phyloP scores from a whole-genome alignment of 73 alveolate species.

The Tetrahymena malaccensis region DNA sequence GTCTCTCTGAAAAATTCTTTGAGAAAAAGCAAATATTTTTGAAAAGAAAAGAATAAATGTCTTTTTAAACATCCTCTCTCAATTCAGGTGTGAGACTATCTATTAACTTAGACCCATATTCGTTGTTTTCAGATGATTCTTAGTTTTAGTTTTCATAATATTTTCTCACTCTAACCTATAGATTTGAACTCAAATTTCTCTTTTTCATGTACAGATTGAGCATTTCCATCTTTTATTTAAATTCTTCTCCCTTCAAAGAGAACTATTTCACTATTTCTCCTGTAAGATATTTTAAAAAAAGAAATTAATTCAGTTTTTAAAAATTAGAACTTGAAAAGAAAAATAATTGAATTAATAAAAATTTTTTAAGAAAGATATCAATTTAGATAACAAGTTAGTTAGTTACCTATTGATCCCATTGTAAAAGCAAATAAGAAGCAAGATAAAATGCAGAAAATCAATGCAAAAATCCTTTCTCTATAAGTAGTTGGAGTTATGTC shows the following conservation, averaged over 20 bases:
- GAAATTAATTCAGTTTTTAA: no score
- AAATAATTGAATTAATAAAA: no score
- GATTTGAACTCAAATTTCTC: not conserved
- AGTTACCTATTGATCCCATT: constrained; percentile 6
- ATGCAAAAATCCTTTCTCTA: constrained; percentile 42
- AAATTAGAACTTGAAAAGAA: not conserved
- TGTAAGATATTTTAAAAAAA: not conserved
- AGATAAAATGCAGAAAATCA: constrained; percentile 31
- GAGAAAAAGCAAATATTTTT: not conserved
- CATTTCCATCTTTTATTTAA: not conserved
- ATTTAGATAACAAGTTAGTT: no score
- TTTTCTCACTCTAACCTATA: not conserved
- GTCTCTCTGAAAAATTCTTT: not conserved
- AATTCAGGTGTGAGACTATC: not conserved
- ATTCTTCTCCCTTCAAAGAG: not conserved
- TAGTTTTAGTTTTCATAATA: not conserved
- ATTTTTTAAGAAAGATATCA: no score
- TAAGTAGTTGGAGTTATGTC: constrained; percentile 48
- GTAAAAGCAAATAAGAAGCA: constrained; percentile 19
- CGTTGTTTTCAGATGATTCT: not conserved
- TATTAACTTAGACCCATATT: not conserved
- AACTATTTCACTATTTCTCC: not conserved
- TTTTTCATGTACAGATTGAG: not conserved
- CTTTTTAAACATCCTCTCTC: not conserved
- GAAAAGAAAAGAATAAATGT: not conserved